phyloP scores from a whole-genome alignment of 1,139 yeast genomes.

The Pichia sp. region DNA sequence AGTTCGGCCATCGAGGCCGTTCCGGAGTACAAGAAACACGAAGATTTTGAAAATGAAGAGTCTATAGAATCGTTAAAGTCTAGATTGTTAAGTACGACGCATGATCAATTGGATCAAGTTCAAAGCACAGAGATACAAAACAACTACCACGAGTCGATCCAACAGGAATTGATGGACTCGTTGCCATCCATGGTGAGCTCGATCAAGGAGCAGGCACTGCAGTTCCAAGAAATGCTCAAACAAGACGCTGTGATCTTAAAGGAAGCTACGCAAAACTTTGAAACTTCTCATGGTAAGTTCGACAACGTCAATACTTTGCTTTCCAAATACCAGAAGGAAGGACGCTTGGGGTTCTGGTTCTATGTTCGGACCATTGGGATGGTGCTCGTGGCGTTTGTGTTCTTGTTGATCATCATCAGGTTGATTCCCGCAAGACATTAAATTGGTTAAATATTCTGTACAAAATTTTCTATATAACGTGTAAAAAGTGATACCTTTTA shows the following conservation, averaged over 20 bases:
- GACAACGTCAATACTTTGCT: slow-evolving; percentile 27
- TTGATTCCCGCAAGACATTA: slow-evolving; percentile 31
- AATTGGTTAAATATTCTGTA: not conserved
- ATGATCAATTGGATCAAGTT: slow-evolving; percentile 26
- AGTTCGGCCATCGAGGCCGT: too few relatives aligned
- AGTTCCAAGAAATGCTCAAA: slow-evolving; percentile 30
- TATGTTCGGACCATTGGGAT: slow-evolving; percentile 27
- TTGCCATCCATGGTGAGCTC: slow-evolving; percentile 31
- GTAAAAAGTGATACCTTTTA: not conserved
- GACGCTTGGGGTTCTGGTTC: slow-evolving; percentile 32
- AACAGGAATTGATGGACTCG: slow-evolving; percentile 32
- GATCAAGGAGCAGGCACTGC: slow-evolving; percentile 30
- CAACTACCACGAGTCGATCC: slow-evolving; percentile 31
- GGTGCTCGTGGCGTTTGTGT: slow-evolving; percentile 25
- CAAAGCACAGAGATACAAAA: slow-evolving; percentile 25
- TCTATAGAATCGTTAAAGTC: slow-evolving; percentile 26
- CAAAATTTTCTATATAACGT: not conserved
- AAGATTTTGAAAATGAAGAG: slow-evolving; percentile 15
- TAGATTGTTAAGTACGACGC: slow-evolving; percentile 24
- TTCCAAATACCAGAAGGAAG: slow-evolving; percentile 31
- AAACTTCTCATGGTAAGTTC: slow-evolving; percentile 28
- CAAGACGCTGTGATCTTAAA: slow-evolving; percentile 32
- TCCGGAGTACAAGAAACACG: not conserved
- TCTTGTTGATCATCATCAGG: slow-evolving; percentile 29
- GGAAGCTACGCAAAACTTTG: slow-evolving; percentile 33